These are phyloP conservation scores for Pseudogymnoascus sp. DNA, from an alignment of 2,329 filamentous ascomycete species.

Conservation along the genomic window DNA sequence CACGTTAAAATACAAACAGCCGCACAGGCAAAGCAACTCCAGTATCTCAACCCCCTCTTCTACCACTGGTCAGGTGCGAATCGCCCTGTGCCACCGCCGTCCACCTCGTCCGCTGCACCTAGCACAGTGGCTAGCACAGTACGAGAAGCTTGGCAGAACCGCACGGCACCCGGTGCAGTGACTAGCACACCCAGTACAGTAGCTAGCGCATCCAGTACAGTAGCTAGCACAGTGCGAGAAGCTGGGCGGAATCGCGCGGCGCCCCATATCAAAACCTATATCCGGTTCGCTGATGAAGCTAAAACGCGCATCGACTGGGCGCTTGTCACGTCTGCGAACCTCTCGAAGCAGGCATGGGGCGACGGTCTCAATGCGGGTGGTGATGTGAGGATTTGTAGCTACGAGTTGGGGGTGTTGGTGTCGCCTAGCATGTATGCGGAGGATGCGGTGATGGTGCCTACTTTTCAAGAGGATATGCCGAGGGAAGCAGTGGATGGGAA, in stretches of 20 bases:
- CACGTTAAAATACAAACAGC: slow-evolving; percentile 68
- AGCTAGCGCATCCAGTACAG: neutral
- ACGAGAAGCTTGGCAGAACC: slow-evolving; percentile 50
- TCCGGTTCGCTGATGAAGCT: slow-evolving; percentile 45
- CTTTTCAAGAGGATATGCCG: slow-evolving; percentile 56
- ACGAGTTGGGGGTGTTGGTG: slow-evolving; percentile 74
- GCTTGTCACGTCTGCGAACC: slow-evolving; percentile 79
- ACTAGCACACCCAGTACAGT: neutral
- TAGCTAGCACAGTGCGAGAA: slow-evolving; percentile 30
- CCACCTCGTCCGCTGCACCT: slow-evolving; percentile 11
- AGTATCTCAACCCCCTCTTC: slow-evolving; percentile 62
- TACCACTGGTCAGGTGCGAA: slow-evolving; percentile 66
- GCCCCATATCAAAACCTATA: slow-evolving; percentile 86
- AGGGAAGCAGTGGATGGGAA: slow-evolving; percentile 18
- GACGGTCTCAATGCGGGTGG: slow-evolving; percentile 47
- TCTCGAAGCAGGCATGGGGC: slow-evolving; percentile 87
- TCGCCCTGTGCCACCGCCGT: slow-evolving; percentile 13
- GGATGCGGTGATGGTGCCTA: slow-evolving; percentile 52
- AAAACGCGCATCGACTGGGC: slow-evolving; percentile 66
- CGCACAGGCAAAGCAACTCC: slow-evolving; percentile 65
- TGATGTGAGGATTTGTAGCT: slow-evolving; percentile 67
- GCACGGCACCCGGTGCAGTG: slow-evolving; percentile 24
- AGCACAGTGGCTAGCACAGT: slow-evolving; percentile 12
- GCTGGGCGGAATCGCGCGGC: slow-evolving; percentile 62
- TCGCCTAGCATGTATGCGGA: slow-evolving; percentile 59